A percentile compares a stretch with the other conserved stretches of the same genome.
phyloP scores from a whole-genome alignment of 2,329 filamentous ascomycete species.

The Setomelanomma holmii region DNA sequence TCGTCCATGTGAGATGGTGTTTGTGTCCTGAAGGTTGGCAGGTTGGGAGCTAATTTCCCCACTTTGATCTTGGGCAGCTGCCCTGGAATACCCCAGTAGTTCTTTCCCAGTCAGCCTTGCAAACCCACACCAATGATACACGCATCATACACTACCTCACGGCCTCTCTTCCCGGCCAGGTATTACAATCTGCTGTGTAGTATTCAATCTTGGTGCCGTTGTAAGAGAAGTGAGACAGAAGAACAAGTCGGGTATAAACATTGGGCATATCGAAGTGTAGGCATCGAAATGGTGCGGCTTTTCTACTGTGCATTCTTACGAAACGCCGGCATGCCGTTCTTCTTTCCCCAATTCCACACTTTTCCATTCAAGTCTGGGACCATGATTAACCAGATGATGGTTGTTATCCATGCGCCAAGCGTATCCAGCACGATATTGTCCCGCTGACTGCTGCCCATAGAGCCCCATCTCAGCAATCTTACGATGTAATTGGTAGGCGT shows the following conservation, averaged over 20 bases:
- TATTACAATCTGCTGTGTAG: too few relatives aligned
- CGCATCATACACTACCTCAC: too few relatives aligned
- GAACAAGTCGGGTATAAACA: neutral
- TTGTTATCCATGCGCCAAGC: constrained; percentile 61
- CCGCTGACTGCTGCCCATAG: constrained; percentile 60
- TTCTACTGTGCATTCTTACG: constrained; percentile 35
- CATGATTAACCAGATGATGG: constrained; percentile 63
- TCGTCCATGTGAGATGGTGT: neutral
- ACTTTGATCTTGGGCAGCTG: too few relatives aligned
- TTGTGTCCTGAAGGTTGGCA: too few relatives aligned
- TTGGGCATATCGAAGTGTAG: neutral
- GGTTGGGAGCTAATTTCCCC: too few relatives aligned
- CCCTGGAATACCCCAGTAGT: too few relatives aligned
- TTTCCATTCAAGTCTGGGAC: constrained; percentile 64
- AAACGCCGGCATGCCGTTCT: constrained; percentile 55
- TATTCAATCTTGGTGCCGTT: neutral
- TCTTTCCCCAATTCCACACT: constrained; percentile 64
- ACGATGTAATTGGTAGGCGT: constrained; percentile 79
- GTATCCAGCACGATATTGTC: constrained; percentile 63
- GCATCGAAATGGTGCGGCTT: neutral
- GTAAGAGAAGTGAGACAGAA: neutral
- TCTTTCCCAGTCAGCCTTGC: too few relatives aligned
- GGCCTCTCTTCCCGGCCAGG: too few relatives aligned
- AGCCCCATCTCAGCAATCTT: constrained; percentile 70
- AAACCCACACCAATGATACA: too few relatives aligned